Evolutionary conservation across 2,329 filamentous ascomycete species (phyloP), one percentile per base, ranked within the genome.

Genomic region (Hymenoscyphus salicellus): DNA sequence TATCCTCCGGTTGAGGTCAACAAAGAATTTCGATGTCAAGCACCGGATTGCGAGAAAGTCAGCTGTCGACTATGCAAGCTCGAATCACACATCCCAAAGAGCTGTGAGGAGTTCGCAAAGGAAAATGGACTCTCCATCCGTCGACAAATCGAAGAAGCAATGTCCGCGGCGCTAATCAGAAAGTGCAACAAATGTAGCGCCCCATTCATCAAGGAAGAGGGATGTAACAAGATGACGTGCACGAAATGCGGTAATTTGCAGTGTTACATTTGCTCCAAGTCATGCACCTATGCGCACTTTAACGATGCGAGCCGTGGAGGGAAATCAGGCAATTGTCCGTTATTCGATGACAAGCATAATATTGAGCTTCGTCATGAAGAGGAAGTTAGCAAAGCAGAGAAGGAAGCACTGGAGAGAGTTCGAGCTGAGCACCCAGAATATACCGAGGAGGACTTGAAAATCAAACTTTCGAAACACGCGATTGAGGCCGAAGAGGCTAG

Each of bases 171-270:
- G 1, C 72, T 96, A 69, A 89, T 96, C 62, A 85, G 92, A 23
- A 86, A 81, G 32, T 96, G 92, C 80, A 92, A 91, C 70, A 82
- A 83, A 69, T 87, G 85, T 79, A 72, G 72, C 76, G 73, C 69
- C 1, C 86, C 88, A 0, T 95, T 94, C 71, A 84, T 96, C 75
- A 96, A 96, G 74, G 84, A 88, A 41, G 75, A 79, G 36, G 92
- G 92, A 2, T 96, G 92, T 79, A 96, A 96, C 78, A 93, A 93
- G 77, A 91, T 96, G 84, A 82, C 76, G 0, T 96, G 92, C 75
- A 80, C 84, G 0, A 82, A 83, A n/a, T 88, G 85, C 65, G 5
- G 63, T 2, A 83, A 85, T 55, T 72, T 83, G 0, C 84, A 87
- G 68, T 89, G 88, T 73, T 92, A 93, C 71, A 81, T 92, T 52